Evolutionary conservation across 345 rosid species (phyloP).

Genomic region (Gossypium australe): DNA sequence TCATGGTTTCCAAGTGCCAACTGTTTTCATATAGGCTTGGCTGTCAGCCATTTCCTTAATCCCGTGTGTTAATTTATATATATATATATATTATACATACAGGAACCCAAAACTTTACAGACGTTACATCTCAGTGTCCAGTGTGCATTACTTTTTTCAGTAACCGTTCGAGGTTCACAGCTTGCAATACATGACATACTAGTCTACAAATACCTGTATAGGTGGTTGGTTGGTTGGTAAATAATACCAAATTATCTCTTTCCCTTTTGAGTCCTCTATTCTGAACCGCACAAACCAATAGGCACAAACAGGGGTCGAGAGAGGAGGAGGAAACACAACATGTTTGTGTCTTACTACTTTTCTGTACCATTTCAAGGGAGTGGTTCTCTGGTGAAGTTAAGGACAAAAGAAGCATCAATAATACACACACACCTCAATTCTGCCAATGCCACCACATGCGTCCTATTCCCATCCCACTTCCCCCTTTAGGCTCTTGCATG

Average conservation of each 20-base stretch:
- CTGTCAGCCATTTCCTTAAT: slow-evolving; percentile 14
- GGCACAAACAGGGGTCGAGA: not conserved
- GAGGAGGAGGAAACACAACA: not conserved
- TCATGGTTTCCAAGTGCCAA: slow-evolving; percentile 12
- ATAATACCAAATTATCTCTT: not conserved
- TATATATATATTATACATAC: not conserved
- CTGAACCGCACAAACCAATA: not conserved
- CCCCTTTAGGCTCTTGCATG: not conserved
- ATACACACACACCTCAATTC: not conserved
- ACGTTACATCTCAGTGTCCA: not conserved
- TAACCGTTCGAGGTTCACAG: not conserved
- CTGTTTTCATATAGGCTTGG: slow-evolving; percentile 9
- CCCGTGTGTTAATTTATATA: not conserved
- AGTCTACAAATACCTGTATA: not conserved
- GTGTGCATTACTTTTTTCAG: not conserved
- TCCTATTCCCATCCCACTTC: not conserved
- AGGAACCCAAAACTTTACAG: not conserved
- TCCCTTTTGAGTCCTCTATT: not conserved
- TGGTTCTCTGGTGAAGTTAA: not conserved
- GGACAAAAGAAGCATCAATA: slow-evolving; percentile 9
- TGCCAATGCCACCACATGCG: not conserved
- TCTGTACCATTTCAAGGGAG: not conserved
- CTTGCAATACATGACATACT: slow-evolving; percentile 1
- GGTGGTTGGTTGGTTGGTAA: not conserved
- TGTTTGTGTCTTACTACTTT: not conserved